Evolutionary conservation across 768 basidiomycete species (phyloP), one percentile per base, ranked within the genome.

Genomic region (Piloderma croceum): DNA sequence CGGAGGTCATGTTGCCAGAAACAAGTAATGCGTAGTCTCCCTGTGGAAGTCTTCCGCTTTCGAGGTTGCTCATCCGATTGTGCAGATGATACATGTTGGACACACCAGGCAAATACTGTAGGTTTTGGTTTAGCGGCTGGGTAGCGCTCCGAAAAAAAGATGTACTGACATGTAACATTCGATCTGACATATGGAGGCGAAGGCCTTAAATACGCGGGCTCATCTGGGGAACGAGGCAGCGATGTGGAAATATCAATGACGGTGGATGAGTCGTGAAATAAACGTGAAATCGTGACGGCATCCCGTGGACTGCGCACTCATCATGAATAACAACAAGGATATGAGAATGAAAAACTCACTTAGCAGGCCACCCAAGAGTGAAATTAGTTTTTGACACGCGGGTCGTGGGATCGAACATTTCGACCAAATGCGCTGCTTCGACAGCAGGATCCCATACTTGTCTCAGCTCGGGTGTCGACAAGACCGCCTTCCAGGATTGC

Each of bases 1-100:
- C 87, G 85, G 21, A 94, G 75, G 64, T 96, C 89, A 58, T 94
- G 92, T 56, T 93, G 89, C 88, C 90, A 94, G 57, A 94, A 92
- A 56, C 89, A 93, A 2, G 88, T 91, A 46, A 93, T 77, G 25
- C 89, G 81, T 20, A 90, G 57, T 45, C 74, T 67, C 31, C 64
- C 69, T 39, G 53, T 52, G 9, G 44, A 20, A 15, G 9, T 29
- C 27, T 29, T 29, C 15, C 27, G 9, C 27, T 29, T 29, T 15
- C 15, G 24, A 22, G 47, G 22, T 44, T 44, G 13, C 62, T 53
- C 34, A 63, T 46, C 52, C 39, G 56, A 66, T 4, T 63, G 59
- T 42, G 69, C 63, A 25, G 63, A 55, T 38, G 65, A 49, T 13
- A 79, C 54, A 43, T 77, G 67, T 62, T 94, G 91, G n/a, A 96